Evolutionary conservation across 345 rosid species (phyloP), one percentile per base, ranked within the genome.

Genomic region (Brassica juncea): DNA sequence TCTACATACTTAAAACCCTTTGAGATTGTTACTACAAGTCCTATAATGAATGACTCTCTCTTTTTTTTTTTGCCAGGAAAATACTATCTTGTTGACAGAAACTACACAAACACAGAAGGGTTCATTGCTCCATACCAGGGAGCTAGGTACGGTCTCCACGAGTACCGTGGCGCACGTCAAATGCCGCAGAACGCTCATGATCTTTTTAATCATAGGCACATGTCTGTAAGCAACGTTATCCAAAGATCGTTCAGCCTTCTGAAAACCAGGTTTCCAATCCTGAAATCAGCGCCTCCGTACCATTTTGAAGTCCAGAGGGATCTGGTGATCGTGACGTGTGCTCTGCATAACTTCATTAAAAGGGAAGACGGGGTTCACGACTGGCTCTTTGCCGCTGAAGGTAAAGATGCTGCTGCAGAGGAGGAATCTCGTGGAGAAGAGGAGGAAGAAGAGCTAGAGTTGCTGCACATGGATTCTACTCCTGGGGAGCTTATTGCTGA

Each of bases 231-330:
- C 76, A 82, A 78, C 79, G 84, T 71, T 69, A 88, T 93, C 34
- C 87, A 81, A 61, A 85, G 70, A 81, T 86, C 86, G 37, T 85
- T 90, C 15, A 59, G 82, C 67, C 84, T 87, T 73, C 80, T 93
- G 82, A 93, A 85, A 80, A 71, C 86, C 25, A 84, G 97, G 52
- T 93, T 91, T 82, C 93, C 97, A 2, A 88, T 91, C 63, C 91
- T 89, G 69, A 89, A 86, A 85, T 88, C 89, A 3, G 89, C 92
- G 19, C 86, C 93, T 12, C 97, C 85, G 28, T 91, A 93, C 73
- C 88, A 86, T 15, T 91, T 89, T 71, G 86, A 87, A 61, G 80
- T 93, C 67, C 98, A 93, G 82, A 89, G 98, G 84, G 98, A 91
- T 81, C 82, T 93, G 68, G 97, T 91, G 62, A 88, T 91, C 69